Evolutionary conservation across 2,329 filamentous ascomycete genomes (phyloP), one percentile per base, ranked within the genome.

Genomic region (Trichophyton mentagrophytes): DNA sequence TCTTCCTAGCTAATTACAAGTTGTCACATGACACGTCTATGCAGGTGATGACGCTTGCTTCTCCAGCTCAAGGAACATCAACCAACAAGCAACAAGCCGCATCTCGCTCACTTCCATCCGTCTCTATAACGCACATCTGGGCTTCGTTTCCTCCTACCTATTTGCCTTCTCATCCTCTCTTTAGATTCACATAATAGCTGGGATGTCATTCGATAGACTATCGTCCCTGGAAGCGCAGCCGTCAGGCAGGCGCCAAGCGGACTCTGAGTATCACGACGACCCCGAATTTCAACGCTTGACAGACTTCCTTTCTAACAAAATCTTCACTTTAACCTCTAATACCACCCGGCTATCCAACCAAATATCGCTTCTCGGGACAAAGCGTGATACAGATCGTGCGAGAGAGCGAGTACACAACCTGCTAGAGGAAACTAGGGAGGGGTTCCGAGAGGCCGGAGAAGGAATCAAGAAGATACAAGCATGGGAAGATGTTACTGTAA

Each of bases 131-230:
- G 27, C 20, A 27, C 11, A 13, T 11, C 22, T 27, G 11, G 20
- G 25, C 20, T 9, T 27, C 8, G 15, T 27, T 27, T 7, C 4
- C 22, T 15, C 6, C 15, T 55, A 33, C 5, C n/a, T 3, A 6
- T 27, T 55, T 36, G 6, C 15, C n/a, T 33, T 17, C 33, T 7
- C 3, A 33, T 20, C 6, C 2, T 15, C 15, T 8, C 51, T 17
- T 7, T 2, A 17, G 27, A 8, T n/a, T 36, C 5, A 7, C 8
- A 36, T 36, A 13, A 9, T 17, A 33, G 25, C 9, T n/a, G 27
- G n/a, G 64, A 97, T 97, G 92, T 96, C 92, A 17, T 97, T 93
- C 77, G 88, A 96, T 72, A 88, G 89, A 67, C 82, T 93, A 65
- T 88, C 88, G 61, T 87, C 84, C 64, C 80, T 96, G 66, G 92